Evolutionary conservation across 2,329 filamentous ascomycete genomes (phyloP).

Genomic region (Hortaea sp.): DNA sequence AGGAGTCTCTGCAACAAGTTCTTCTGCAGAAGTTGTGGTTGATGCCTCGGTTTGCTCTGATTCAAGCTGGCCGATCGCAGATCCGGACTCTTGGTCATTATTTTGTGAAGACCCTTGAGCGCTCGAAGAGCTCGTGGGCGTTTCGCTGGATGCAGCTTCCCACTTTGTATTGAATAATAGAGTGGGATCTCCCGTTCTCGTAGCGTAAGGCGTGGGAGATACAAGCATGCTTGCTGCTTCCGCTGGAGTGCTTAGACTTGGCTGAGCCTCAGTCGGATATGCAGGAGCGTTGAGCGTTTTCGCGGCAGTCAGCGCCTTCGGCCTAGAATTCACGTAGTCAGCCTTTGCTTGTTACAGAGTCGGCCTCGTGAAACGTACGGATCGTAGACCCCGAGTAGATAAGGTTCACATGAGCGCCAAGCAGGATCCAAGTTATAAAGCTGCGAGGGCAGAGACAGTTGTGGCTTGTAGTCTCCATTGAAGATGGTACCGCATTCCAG

Average conservation of each 20-base stretch:
- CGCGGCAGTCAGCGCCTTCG: not conserved
- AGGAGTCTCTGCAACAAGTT: not conserved
- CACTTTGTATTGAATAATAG: not conserved
- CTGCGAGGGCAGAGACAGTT: not conserved
- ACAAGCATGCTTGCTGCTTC: not conserved
- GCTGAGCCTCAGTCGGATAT: not conserved
- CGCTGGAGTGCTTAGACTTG: not conserved
- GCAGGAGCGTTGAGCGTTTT: not conserved
- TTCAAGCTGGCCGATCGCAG: not conserved
- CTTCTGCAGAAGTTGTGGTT: not conserved
- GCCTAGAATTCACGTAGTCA: not conserved
- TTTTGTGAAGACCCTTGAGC: not conserved
- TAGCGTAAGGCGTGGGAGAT: not conserved
- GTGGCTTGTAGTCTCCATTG: not conserved
- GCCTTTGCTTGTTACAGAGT: not conserved
- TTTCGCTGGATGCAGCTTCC: not conserved
- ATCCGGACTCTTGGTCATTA: not conserved
- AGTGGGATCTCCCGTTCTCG: not conserved
- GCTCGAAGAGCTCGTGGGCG: not conserved
- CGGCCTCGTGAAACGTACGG: not conserved
- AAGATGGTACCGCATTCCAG: not conserved
- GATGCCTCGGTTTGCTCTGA: not conserved
- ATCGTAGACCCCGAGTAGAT: not conserved
- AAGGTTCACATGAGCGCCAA: not conserved
- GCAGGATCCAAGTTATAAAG: not conserved